Evolutionary conservation across 768 basidiomycete species (phyloP), one percentile per base, ranked within the genome.

Genomic region (Tylopilus sp.): DNA sequence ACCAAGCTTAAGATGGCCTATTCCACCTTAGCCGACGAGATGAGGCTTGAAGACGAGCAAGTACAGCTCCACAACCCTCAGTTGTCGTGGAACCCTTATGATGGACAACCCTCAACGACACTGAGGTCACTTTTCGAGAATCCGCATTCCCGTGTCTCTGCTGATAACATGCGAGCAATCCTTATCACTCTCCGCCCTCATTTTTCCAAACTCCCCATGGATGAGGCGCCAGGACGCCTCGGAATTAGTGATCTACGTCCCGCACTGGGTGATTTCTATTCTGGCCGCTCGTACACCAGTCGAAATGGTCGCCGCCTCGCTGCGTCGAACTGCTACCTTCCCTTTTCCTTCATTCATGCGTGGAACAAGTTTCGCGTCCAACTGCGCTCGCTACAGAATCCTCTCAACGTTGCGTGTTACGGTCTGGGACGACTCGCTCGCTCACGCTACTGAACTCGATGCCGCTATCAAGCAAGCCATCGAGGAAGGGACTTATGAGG

Each of bases 311-410:
- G 24, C 3, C 45, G 25, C 12, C 16, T 14, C 11, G 8, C 38
- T 40, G 40, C 10, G 13, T 14, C 17, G 22, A 22, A 25, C 14
- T 43, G 24, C 22, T 13, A 10, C 22, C 41, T 43, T 28, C 33
- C 56, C 34, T 31, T 37, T 28, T 3, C 46, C 44, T 22, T 6
- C 26, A 5, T 26, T 9, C 24, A 37, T 26, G 19, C 48, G 1
- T 60, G 59, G 59, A 17, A n/a, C 2, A 60, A 55, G 10, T 55
- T 60, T 33, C 16, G 25, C 0, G 52, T 60, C 33, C 57, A 60
- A 31, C 36, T 17, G 6, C 21, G 12, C 22, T 52, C 59, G 3
- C 30, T 4, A 6, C 59, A 59, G 29, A 52, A 55, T 19, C 22
- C 41, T 14, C 22, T 21, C 8, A 5, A 26, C 6, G 14, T n/a